Evolutionary conservation across 306 rosid genomes (phyloP), one percentile per base, ranked within the genome.

Genomic region (Quercus cerris): DNA sequence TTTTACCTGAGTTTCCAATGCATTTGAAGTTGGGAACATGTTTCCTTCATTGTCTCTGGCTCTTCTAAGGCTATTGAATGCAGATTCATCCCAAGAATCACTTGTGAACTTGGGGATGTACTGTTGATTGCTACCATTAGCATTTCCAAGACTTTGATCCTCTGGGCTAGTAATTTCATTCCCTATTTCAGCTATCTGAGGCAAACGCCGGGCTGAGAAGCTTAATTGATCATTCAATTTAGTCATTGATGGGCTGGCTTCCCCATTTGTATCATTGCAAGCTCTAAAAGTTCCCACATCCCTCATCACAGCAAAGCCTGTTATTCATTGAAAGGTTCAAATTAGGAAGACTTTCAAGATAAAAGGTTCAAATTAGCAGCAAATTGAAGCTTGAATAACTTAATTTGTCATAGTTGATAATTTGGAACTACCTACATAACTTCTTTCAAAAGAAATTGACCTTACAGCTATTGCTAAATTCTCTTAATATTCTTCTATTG

Each of bases 1-100:
- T 18, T n/a, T 15, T 86, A 93, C 98, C 88, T 86, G 91, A 68
- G 85, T 67, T 72, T 90, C 94, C 75, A 87, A 74, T 61, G 82
- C 84, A 78, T 73, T 87, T 54, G 97, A 78, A 56, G 87, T 74
- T 46, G 95, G 20, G 74, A 89, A 90, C 79, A 80, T 76, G 55
- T 75, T 85, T 38, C 88, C 94, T 77, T 87, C 91, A 61, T 66
- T 82, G 71, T 82, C 91, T 82, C 78, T 79, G 75, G 86, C 86
- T 84, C 87, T 35, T 83, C 91, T 90, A 49, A 83, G 72, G 77
- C 80, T 81, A 83, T 56, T 76, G 77, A 84, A 83, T 41, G 79
- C 22, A 54, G 97, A 81, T 74, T 27, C 77, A 56, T 88, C 89
- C 97, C 97, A 90, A 46, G 91, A 74, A 66, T 88, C 89, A 83